Evolutionary conservation across 176 grass and related monocot species (phyloP).

Genomic region (Poa annua): DNA sequence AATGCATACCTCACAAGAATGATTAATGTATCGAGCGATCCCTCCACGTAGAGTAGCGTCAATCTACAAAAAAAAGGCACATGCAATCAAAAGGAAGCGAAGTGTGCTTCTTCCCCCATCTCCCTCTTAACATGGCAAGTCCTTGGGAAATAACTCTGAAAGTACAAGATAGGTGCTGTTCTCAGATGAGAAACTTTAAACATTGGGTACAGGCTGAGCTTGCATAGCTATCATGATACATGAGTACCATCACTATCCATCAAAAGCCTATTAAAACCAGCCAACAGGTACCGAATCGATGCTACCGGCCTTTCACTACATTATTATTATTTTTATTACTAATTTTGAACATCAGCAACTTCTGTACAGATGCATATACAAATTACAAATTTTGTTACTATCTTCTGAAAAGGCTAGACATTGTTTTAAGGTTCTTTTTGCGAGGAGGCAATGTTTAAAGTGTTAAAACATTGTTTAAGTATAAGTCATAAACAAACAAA

Average conservation of each 20-base stretch:
- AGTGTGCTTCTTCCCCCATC: not conserved
- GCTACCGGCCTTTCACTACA: not conserved
- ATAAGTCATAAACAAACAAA: constrained; percentile 16
- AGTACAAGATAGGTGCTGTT: not conserved
- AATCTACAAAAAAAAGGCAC: constrained; percentile 48
- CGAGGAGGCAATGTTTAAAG: not conserved
- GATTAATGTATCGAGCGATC: constrained; percentile 68
- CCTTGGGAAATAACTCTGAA: too few species aligned
- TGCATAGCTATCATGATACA: not conserved
- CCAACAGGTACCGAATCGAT: not conserved
- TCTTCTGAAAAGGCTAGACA: not conserved
- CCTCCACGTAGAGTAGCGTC: constrained; percentile 66
- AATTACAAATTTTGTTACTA: not conserved
- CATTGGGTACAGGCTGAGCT: constrained; percentile 2
- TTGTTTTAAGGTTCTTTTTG: not conserved
- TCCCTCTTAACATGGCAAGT: too few species aligned
- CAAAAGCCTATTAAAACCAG: not conserved
- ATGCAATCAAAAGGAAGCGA: not conserved
- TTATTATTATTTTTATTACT: constrained; percentile 6
- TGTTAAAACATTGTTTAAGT: not conserved
- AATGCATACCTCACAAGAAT: constrained; percentile 65
- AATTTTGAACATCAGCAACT: not conserved
- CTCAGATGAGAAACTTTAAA: not conserved
- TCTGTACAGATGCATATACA: not conserved
- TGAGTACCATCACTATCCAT: not conserved